Evolutionary conservation across 768 basidiomycete genomes (phyloP), one percentile per base, ranked within the genome.

Genomic region (Suillus subalutaceus): DNA sequence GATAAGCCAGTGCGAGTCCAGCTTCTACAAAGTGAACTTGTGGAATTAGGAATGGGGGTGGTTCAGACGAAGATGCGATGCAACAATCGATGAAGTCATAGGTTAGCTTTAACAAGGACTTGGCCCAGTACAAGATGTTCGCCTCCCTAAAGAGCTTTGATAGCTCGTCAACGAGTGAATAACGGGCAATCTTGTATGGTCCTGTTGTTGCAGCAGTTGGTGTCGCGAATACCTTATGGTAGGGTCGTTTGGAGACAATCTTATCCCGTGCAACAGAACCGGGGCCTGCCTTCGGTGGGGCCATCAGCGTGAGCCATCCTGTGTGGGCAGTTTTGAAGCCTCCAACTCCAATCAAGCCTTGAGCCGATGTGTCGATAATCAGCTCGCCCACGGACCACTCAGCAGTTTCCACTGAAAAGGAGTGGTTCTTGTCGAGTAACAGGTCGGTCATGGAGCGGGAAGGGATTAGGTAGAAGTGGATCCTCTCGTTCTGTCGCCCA

Each of bases 91-190:
- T 56, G 23, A 63, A 66, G 18, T 55, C 26, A 16, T 68, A 70
- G 1, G 63, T 68, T 46, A 68, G 48, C 23, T 59, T 56, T 23
- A 70, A 43, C 1, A 70, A 52, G 1, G 65, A 48, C 30, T 68
- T 65, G 2, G 67, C 69, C 69, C 69, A 70, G 26, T 64, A 69
- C 13, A 67, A 55, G 26, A 65, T 4, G 16, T 69, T 69, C 0
- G 63, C 68, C 61, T 69, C 68, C 40, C 37, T n/a, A 9, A 38
- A 65, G 30, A 68, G 64, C 26, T 40, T 63, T 9, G 63, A 40
- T 13, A 43, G 6, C 20, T 68, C 62, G 2, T 66, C 58, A 26
- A 23, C n/a, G 10, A 48, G 46, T 48, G 46, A 48, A 48, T 48
- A 48, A 48, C n/a, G 46, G n/a, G 46, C n/a, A 48, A 48, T 23